Conservation (phyloP, 441 rosid genomes). For the Erodium moschatum region DNA sequence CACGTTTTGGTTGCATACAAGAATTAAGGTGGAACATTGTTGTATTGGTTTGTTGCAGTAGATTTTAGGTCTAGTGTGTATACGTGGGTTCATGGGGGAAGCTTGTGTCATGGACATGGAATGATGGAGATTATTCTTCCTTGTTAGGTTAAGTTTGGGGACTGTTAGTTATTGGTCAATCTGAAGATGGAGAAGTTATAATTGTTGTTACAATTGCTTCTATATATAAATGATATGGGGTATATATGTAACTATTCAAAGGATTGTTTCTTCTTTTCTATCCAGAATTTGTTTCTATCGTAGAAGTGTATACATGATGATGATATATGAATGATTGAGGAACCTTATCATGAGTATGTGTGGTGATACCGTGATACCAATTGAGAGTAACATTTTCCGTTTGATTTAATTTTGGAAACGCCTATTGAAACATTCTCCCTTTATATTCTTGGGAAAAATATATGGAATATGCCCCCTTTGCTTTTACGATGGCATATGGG, state of each 20-base stretch:
- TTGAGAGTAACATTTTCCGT: neutral
- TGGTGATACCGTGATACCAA: neutral
- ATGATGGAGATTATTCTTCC: neutral
- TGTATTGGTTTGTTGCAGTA: neutral
- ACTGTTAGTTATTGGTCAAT: neutral
- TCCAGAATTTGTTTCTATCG: neutral
- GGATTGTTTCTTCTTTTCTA: neutral
- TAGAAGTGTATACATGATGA: neutral
- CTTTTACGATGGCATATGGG: neutral
- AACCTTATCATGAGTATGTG: neutral
- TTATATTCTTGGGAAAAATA: neutral
- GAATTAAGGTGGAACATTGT: neutral
- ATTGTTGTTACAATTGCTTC: neutral
- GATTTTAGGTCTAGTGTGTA: neutral
- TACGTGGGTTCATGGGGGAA: neutral
- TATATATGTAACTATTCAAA: neutral
- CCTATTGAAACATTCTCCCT: neutral
- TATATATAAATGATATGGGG: neutral
- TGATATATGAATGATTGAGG: neutral
- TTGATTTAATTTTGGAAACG: neutral
- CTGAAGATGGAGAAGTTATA: neutral
- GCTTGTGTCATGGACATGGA: neutral
- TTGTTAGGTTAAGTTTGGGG: neutral
- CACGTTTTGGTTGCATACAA: neutral
- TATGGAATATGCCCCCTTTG: neutral